phyloP scores from a whole-genome alignment of 2,329 filamentous ascomycete species.

The Trichophyton verrucosum region DNA sequence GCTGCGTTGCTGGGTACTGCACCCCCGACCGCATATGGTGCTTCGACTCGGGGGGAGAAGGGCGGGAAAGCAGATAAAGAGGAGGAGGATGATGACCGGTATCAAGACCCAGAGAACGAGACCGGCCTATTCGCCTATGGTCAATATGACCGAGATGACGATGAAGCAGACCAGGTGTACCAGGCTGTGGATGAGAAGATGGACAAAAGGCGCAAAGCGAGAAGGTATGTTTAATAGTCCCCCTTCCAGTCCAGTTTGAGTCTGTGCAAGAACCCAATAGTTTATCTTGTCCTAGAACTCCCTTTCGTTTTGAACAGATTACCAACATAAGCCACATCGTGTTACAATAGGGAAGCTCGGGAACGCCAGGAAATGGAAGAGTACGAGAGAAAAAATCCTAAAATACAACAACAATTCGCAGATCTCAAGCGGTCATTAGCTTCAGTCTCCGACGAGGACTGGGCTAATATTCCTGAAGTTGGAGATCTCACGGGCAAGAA shows the following conservation, averaged over 20 bases:
- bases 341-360: conserved; percentile 69
- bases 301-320: conserved; percentile 56
- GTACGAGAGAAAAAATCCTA: conserved; percentile 94
- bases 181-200: conserved; percentile 94
- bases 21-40: conserved; percentile 62
- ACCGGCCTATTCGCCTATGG: conserved; percentile 90
- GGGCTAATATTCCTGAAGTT: conserved; percentile 89
- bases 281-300: conserved; percentile 52
- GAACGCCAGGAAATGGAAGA: conserved; percentile 85
- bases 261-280: conserved; percentile 38
- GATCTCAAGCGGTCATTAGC: conserved; percentile 85
- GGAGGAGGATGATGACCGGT: conserved; percentile 66
- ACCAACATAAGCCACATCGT: conserved; percentile 54
- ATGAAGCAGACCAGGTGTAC: conserved; percentile 94
- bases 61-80: conserved; percentile 51
- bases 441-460: conserved; percentile 85
- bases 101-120: conserved; percentile 94
- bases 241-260: conserved; percentile 13
- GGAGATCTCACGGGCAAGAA: conserved; percentile 95
- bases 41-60: conserved; percentile 50
- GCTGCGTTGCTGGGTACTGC: conserved; percentile 67
- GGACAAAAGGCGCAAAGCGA: conserved; percentile 72
- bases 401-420: conserved; percentile 95
- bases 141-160: conserved; percentile 92
- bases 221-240: conserved; percentile 56